Percentiles rank a stretch among this genome's conserved stretches.
phyloP scores from a whole-genome alignment of 352 stramenopile species.

The Sclerospora graminicola region DNA sequence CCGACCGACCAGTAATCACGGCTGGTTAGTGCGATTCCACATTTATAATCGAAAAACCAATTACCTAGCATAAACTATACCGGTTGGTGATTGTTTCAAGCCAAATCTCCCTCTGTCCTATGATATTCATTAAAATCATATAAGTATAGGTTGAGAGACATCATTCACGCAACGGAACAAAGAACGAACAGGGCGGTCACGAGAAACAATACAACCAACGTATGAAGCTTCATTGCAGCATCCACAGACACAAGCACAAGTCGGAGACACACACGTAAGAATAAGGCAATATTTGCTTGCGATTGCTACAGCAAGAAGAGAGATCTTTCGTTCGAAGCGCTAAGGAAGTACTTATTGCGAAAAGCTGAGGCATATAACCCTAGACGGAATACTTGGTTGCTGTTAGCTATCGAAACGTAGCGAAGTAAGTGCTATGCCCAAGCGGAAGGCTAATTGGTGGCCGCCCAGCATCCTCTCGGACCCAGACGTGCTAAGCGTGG shows the following conservation, averaged over 20 bases:
- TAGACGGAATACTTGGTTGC: background rate
- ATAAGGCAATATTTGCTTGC: background rate
- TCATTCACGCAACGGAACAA: slow-evolving; percentile 14
- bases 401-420: background rate
- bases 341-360: slow-evolving; percentile 12
- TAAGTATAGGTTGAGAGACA: background rate
- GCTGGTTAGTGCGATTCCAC: slow-evolving; percentile 2
- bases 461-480: slow-evolving; percentile 54
- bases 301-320: background rate
- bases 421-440: slow-evolving; percentile 29
- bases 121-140: background rate
- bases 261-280: background rate
- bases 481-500: slow-evolving; percentile 64
- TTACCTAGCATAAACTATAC: background rate
- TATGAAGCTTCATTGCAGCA: slow-evolving; percentile 8
- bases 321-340: slow-evolving; percentile 3
- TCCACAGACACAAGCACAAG: slow-evolving; percentile 6
- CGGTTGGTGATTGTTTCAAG: background rate
- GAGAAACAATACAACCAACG: slow-evolving; percentile 22
- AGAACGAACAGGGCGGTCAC: slow-evolving; percentile 14
- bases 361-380: slow-evolving; percentile 4
- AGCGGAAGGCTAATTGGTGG: slow-evolving; percentile 73
- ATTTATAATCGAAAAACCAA: background rate
- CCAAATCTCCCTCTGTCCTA: background rate
- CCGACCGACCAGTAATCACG: slow-evolving; percentile 13